Evolutionary conservation across 2,329 filamentous ascomycete species (phyloP).

Genomic region (Tolypocladium nubicola): DNA sequence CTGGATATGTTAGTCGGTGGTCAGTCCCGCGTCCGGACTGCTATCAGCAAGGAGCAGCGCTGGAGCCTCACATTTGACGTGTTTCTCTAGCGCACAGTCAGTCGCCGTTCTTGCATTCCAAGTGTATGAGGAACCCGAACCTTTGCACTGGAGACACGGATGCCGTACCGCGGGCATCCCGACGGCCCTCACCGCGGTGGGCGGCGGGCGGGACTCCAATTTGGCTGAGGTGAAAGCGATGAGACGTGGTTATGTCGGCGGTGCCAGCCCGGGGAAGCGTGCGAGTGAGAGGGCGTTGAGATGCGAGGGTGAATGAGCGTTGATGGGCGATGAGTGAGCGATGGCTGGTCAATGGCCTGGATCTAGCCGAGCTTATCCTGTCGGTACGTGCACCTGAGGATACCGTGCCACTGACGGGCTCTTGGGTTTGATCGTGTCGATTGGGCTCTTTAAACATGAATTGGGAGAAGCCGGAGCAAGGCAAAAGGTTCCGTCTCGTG

Average conservation of each 20-base stretch:
- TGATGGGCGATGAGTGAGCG: neutral
- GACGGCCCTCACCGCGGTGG: neutral
- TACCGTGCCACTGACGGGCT: neutral
- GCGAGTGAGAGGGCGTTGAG: neutral
- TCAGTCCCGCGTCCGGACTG: neutral
- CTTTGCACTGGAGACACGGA: constrained; percentile 25
- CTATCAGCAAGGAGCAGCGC: too few species aligned
- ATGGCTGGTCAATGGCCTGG: neutral
- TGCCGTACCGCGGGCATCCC: constrained; percentile 21
- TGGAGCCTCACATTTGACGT: constrained; percentile 21
- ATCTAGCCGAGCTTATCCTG: neutral
- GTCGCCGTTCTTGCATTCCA: neutral
- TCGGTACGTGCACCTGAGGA: neutral
- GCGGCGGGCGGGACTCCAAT: neutral
- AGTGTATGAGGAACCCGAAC: constrained; percentile 3
- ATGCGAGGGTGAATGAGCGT: neutral
- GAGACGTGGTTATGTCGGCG: neutral
- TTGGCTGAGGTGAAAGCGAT: neutral
- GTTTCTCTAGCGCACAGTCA: constrained; percentile 17
- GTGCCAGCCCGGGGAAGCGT: neutral
- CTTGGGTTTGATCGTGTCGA: too few species aligned
- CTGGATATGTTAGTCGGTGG: constrained; percentile 9
- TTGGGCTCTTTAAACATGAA: neutral
- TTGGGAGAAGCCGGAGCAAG: neutral
- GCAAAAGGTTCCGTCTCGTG: neutral